Base-by-base conservation (phyloP, 164 flowering plant genomes). In the Piper longum region DNA sequence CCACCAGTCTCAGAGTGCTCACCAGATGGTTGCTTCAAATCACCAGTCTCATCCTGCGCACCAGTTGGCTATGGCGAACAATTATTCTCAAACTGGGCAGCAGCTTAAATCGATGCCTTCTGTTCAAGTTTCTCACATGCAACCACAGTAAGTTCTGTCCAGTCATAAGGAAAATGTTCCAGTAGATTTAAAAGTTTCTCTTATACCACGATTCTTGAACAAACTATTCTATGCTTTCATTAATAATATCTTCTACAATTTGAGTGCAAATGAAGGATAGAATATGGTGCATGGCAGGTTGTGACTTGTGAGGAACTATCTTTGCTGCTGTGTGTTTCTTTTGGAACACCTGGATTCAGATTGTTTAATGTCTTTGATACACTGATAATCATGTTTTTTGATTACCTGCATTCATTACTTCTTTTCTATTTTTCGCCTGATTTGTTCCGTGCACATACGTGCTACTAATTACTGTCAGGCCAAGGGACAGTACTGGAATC, bases 81-180 rank as follows among this genome's bases (percentile, higher is more conserved):
- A 77, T 48, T 84, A 80, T 59, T 57, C 81, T 70, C 62, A 41
- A 62, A 44, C 83, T 44, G 62, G 68, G 66, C 85, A 76, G 72
- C 89, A 82, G 64, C 82, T 82, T 56, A 85, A 89, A 76, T 89
- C 83, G 56, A 54, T 85, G 76, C 63, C 79, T 57, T 75, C 92
- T 60, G 72, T 78, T 62, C 98, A 86, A 73, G 71, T 78, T 63
- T 88, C 91, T 63, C 96, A 86, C 71, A 66, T 79, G 57, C 96
- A 81, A 54, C 45, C 84, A 69, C 85, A 68, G 98, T 85, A 88
- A 83, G 89, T 13, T 48, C 52, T 48, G 14, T 48, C 52, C 14
- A 8, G 0, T 5, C 9, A 1, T 14, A 48, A 48, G 9, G 48
- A 5, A 44, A 44, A 9, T 14, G 14, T 48, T 26, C 36, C 36